Evolutionary conservation across 306 rosid species (phyloP).

Genomic region (Lagenaria siceraria): DNA sequence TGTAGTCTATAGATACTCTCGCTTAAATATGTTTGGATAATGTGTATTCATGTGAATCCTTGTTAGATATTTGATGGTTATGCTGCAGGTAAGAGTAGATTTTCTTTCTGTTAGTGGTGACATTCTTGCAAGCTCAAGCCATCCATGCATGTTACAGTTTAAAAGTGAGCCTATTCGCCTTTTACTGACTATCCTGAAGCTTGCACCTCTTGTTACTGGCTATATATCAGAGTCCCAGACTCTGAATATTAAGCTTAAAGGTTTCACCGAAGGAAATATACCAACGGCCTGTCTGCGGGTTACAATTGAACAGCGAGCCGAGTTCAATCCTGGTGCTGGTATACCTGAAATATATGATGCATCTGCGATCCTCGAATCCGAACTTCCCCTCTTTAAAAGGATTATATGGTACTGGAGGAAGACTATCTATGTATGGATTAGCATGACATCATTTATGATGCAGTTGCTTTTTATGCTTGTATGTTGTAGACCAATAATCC

Average conservation of each 20-base stretch:
- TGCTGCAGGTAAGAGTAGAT: constrained; percentile 45
- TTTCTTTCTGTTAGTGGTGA: constrained; percentile 40
- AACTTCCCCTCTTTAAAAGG: constrained; percentile 51
- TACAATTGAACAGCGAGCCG: constrained; percentile 65
- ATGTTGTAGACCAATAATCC: constrained; percentile 46
- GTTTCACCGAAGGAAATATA: constrained; percentile 39
- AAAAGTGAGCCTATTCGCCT: constrained; percentile 67
- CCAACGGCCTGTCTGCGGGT: constrained; percentile 65
- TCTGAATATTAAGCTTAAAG: constrained; percentile 47
- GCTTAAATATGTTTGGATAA: background rate
- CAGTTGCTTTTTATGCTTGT: constrained; percentile 38
- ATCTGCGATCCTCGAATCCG: constrained; percentile 34
- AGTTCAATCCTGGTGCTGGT: constrained; percentile 60
- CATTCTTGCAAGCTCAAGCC: constrained; percentile 55
- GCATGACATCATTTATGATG: constrained; percentile 33
- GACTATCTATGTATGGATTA: constrained; percentile 54
- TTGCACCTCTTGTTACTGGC: constrained; percentile 58
- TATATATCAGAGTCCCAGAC: constrained; percentile 54
- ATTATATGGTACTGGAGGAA: constrained; percentile 72
- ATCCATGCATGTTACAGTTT: constrained; percentile 66
- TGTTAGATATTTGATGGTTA: background rate
- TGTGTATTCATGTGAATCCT: background rate
- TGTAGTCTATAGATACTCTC: background rate
- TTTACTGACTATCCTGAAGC: constrained; percentile 43
- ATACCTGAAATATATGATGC: constrained; percentile 78